Evolutionary conservation across 352 stramenopile genomes (phyloP).

Genomic region (Globisporangium nunn): DNA sequence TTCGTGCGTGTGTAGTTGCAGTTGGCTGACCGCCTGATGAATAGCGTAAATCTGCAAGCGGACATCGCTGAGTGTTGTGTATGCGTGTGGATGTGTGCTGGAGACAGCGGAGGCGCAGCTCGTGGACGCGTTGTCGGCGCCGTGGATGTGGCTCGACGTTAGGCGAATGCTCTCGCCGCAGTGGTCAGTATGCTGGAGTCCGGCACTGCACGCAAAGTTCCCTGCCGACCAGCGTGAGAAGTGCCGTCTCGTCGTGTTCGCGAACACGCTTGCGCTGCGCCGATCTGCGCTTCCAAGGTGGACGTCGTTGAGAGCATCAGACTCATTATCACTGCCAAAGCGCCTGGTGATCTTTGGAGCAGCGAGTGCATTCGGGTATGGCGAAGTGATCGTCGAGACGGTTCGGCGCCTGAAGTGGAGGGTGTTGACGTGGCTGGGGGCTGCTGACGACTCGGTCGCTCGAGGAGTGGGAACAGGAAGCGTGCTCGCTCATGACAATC

Average conservation of each 20-base stretch:
- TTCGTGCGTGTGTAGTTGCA: slow-evolving; percentile 20
- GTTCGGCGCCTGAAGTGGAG: background rate
- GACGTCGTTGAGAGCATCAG: background rate
- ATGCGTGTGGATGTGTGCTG: background rate
- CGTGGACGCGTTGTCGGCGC: slow-evolving; percentile 11
- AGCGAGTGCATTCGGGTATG: background rate
- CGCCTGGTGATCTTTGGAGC: background rate
- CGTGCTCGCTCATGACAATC: background rate
- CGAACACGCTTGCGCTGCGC: slow-evolving; percentile 33
- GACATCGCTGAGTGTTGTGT: background rate
- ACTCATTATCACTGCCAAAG: background rate
- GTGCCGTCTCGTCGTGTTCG: slow-evolving; percentile 43
- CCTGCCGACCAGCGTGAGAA: slow-evolving; percentile 45
- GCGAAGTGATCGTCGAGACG: background rate
- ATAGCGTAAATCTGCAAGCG: no score
- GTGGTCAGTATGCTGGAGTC: slow-evolving; percentile 61
- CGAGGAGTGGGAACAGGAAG: background rate
- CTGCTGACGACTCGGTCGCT: background rate
- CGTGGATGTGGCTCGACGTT: slow-evolving; percentile 34
- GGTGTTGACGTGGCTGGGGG: background rate
- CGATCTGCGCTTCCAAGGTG: background rate
- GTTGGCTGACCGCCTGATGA: no score
- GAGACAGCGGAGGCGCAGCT: slow-evolving; percentile 21
- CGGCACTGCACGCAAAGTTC: slow-evolving; percentile 41
- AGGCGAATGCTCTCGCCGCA: slow-evolving; percentile 35